Evolutionary conservation across 495 filamentous ascomycete species (phyloP).

Genomic region (Neurospora terricola): DNA sequence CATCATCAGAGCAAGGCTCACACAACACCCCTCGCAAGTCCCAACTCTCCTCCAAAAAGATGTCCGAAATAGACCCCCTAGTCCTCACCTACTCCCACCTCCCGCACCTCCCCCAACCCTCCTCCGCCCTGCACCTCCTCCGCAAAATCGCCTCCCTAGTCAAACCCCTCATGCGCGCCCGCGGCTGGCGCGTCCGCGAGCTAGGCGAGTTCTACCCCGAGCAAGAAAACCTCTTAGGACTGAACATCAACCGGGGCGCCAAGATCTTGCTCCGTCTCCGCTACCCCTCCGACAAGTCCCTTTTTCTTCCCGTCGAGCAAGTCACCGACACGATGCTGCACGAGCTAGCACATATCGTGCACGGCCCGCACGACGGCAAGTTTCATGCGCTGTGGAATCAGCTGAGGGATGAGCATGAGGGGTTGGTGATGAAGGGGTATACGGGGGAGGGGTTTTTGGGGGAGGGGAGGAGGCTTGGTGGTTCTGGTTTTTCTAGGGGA

Average conservation of each 20-base stretch:
- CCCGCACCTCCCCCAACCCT: conserved; percentile 55
- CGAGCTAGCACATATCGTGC: conserved; percentile 83
- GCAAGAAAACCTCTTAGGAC: conserved; percentile 62
- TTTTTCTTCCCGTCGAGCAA: conserved; percentile 73
- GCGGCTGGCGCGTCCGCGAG: conserved; percentile 68
- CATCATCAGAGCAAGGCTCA: not conserved
- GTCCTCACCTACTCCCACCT: conserved; percentile 75
- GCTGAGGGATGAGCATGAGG: conserved; percentile 74
- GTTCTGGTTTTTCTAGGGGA: conserved; percentile 1
- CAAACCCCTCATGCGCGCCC: conserved; percentile 89
- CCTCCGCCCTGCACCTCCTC: conserved; percentile 73
- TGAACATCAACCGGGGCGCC: conserved; percentile 68
- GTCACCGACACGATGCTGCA: conserved; percentile 91
- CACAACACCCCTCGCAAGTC: not conserved
- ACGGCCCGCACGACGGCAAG: conserved; percentile 70
- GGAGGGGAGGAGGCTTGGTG: conserved; percentile 57
- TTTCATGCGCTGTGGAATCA: conserved; percentile 85
- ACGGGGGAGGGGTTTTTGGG: conserved; percentile 86
- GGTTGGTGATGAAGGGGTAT: conserved; percentile 68
- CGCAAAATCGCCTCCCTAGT: conserved; percentile 81
- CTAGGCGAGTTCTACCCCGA: conserved; percentile 80
- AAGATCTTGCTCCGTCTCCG: conserved; percentile 80
- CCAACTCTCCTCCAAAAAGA: conserved; percentile 32
- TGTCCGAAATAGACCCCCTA: conserved; percentile 58
- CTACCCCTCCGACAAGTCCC: conserved; percentile 59